phyloP scores from a whole-genome alignment of 768 basidiomycete genomes.

The Rossbeevera mucosa region DNA sequence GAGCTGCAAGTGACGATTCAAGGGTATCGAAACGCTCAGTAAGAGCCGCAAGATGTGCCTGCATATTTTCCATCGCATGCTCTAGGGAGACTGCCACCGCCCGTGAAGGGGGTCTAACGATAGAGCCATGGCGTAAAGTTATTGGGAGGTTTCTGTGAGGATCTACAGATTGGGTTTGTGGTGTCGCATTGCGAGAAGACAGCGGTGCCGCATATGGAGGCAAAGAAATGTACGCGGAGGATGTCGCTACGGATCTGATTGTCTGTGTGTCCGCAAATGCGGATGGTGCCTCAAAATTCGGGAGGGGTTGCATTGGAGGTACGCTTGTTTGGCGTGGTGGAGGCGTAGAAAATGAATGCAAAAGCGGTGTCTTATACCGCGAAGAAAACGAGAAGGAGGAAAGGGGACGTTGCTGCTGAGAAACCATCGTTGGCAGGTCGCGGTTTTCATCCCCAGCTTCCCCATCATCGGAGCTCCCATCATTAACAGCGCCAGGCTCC shows the following conservation, averaged over 20 bases:
- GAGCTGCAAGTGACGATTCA: constrained; percentile 38
- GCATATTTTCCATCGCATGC: constrained; percentile 72
- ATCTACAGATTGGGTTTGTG: constrained; percentile 36
- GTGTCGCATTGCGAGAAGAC: constrained; percentile 36
- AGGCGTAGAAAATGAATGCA: constrained; percentile 57
- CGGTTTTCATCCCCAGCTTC: constrained; percentile 47
- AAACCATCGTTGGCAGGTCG: constrained; percentile 38
- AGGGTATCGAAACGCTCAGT: constrained; percentile 76
- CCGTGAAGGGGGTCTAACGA: constrained; percentile 43
- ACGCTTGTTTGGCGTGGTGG: constrained; percentile 40
- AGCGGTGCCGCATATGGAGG: constrained; percentile 37
- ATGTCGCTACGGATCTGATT: constrained; percentile 34
- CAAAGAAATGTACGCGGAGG: constrained; percentile 33
- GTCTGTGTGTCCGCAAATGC: constrained; percentile 55
- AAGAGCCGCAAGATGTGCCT: constrained; percentile 76
- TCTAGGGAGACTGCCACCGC: constrained; percentile 43
- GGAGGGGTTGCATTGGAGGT: constrained; percentile 68
- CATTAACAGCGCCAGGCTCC: constrained; percentile 21
- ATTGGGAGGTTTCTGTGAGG: constrained; percentile 34
- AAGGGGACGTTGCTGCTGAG: constrained; percentile 48
- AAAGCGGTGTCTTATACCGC: constrained; percentile 74
- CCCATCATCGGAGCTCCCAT: constrained; percentile 41
- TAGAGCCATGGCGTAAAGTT: constrained; percentile 32
- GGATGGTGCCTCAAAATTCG: constrained; percentile 66
- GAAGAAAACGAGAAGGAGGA: constrained; percentile 67